Evolutionary conservation across 306 rosid species (phyloP), one percentile per base, ranked within the genome.

Genomic region (Nissolia schottii): DNA sequence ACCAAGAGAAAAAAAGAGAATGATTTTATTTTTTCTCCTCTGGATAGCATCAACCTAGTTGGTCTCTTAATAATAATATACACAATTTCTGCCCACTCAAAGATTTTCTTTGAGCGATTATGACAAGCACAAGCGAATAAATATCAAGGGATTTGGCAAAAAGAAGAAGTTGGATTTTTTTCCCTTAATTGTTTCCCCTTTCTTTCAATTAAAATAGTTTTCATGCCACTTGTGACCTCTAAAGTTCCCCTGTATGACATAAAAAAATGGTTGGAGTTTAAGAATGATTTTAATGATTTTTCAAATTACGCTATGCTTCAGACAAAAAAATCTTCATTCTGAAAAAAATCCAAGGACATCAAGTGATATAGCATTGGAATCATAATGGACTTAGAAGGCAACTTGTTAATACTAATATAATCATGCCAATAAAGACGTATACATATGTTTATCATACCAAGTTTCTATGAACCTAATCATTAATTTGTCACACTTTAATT

Each of bases 401-500:
- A 80, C 83, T 69, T 77, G 80, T 81, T 48, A 29, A n/a, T n/a
- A n/a, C n/a, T n/a, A n/a, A n/a, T n/a, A n/a, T 62, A 78, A 80
- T 84, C 64, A 77, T 80, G 80, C 35, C 68, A 60, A 1, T 56
- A 48, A 68, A 38, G 67, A 66, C 53, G 54, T 77, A 50, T 68
- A 64, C 27, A 54, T n/a, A n/a, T 74, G 60, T 70, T 83, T 72
- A 64, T 75, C 40, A 12, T 64, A n/a, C n/a, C n/a, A 50, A 59
- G 75, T 75, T 82, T 85, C 73, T 74, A 72, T 32, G 73, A 78
- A 80, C 83, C 70, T 73, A 79, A 87, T 78, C 7, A 88, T 82
- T 76, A 62, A 57, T 62, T 69, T 65, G 64, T 48, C 60, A 40
- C 40, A 25, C 83, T 77, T 85, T 72, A 63, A 55, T 83, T 64